These are phyloP conservation scores for Coelastrella sp. DNA, from an alignment of 139 green algal species.

Conservation along the genomic window DNA sequence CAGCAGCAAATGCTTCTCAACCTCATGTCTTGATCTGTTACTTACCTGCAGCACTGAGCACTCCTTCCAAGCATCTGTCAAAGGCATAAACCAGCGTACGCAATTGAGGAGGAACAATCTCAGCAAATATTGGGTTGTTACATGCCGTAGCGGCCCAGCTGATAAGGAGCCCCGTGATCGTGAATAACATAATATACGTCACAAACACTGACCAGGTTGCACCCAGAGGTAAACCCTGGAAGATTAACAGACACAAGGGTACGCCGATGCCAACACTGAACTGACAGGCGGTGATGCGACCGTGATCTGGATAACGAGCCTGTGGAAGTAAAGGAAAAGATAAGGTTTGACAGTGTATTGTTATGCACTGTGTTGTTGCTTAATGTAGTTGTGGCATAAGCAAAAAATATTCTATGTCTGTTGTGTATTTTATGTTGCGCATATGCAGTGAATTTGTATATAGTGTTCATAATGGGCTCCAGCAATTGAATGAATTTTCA, in stretches of 20 bases:
- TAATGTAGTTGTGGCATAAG: not conserved
- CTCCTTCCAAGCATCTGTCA: slow-evolving; percentile 79
- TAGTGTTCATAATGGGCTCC: no score
- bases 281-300: slow-evolving; percentile 61
- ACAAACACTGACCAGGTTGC: not conserved
- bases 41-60: slow-evolving; percentile 35
- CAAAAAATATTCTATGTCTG: no score
- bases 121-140: slow-evolving; percentile 82
- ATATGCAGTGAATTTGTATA: no score
- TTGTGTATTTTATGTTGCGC: no score
- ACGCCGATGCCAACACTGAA: slow-evolving; percentile 63
- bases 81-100: slow-evolving; percentile 87
- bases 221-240: slow-evolving; percentile 51
- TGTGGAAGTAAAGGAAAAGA: not conserved
- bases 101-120: slow-evolving; percentile 78
- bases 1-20: no score
- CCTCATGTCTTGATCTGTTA: no score
- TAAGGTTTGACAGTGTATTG: not conserved
- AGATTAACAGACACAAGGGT: slow-evolving; percentile 52
- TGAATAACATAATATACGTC: slow-evolving; percentile 50
- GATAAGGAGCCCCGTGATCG: slow-evolving; percentile 53
- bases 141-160: slow-evolving; percentile 64
- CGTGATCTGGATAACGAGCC: slow-evolving; percentile 55
- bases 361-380: not conserved
- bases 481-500: no score